These are phyloP conservation scores for Dissophora globulifera DNA, from an alignment of 192 early-diverging fungal species.

Conservation along the genomic window DNA sequence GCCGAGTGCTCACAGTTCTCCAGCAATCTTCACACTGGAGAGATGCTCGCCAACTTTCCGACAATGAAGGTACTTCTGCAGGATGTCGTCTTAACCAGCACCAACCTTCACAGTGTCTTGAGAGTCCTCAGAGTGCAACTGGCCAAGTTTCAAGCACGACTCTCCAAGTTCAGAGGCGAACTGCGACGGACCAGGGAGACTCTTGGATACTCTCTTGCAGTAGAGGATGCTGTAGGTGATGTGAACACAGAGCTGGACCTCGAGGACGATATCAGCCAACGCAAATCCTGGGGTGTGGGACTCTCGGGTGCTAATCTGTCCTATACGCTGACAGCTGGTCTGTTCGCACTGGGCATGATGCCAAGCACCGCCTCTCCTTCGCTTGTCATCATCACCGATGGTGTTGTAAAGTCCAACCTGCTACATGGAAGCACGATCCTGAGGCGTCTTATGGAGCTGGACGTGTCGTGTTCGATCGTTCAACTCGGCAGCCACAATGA, in stretches of 20 bases:
- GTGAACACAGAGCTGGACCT: conserved; percentile 48
- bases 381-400: conserved; percentile 76
- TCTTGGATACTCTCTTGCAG: conserved; percentile 58
- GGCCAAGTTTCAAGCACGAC: conserved; percentile 51
- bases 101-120: conserved; percentile 53
- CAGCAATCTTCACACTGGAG: conserved; percentile 65
- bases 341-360: conserved; percentile 60
- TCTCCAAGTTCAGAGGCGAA: conserved; percentile 58
- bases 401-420: conserved; percentile 79
- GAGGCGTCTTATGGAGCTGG: conserved; percentile 68
- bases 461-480: conserved; percentile 74
- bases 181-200: conserved; percentile 51
- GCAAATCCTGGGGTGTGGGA: conserved; percentile 68
- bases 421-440: conserved; percentile 66
- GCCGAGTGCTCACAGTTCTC: conserved; percentile 72
- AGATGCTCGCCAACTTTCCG: conserved; percentile 65
- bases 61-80: conserved; percentile 68
- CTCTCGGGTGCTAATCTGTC: conserved; percentile 65
- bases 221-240: conserved; percentile 47
- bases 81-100: conserved; percentile 52
- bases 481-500: conserved; percentile 76
- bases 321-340: conserved; percentile 66
- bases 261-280: conserved; percentile 40
- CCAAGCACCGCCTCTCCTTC: conserved; percentile 57
- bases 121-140: conserved; percentile 53